phyloP scores from a whole-genome alignment of 1,139 yeast genomes.

The Candida pseudoviswanathii region DNA sequence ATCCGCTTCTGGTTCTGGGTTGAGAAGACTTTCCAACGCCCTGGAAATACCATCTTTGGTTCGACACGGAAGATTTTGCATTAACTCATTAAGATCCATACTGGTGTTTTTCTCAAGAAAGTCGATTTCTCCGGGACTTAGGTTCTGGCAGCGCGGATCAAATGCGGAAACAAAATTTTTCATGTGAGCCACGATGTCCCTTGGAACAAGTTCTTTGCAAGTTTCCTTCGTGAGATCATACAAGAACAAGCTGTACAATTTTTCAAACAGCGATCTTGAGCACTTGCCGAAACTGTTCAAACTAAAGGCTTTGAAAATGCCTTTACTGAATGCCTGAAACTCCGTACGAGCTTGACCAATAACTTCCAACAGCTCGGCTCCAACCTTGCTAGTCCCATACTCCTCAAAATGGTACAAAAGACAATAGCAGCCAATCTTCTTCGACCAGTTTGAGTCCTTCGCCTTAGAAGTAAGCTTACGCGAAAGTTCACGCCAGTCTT shows the following conservation, averaged over 20 bases:
- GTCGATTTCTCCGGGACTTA: neutral
- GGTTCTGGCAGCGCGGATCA: neutral
- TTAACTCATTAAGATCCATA: neutral
- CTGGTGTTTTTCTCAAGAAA: neutral
- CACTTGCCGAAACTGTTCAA: neutral
- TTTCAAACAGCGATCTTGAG: neutral
- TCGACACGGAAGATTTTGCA: neutral
- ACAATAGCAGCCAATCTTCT: slow-evolving; percentile 7
- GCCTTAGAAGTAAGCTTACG: neutral
- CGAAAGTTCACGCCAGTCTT: slow-evolving; percentile 6
- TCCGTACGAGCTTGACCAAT: neutral
- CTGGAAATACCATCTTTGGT: neutral
- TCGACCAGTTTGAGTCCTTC: slow-evolving; percentile 2
- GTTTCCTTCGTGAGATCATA: slow-evolving; percentile 9
- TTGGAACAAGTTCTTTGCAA: neutral
- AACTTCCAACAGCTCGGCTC: neutral
- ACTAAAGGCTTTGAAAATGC: neutral
- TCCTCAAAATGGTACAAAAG: slow-evolving; percentile 6
- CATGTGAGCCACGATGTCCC: neutral
- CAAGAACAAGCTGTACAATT: neutral
- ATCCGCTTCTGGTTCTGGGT: neutral
- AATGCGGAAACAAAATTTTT: neutral
- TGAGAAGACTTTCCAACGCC: neutral
- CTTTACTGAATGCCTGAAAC: neutral
- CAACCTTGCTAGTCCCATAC: neutral